Evolutionary conservation across 2,329 filamentous ascomycete species (phyloP), one percentile per base, ranked within the genome.

Genomic region (Ophiostoma triangulosporum): DNA sequence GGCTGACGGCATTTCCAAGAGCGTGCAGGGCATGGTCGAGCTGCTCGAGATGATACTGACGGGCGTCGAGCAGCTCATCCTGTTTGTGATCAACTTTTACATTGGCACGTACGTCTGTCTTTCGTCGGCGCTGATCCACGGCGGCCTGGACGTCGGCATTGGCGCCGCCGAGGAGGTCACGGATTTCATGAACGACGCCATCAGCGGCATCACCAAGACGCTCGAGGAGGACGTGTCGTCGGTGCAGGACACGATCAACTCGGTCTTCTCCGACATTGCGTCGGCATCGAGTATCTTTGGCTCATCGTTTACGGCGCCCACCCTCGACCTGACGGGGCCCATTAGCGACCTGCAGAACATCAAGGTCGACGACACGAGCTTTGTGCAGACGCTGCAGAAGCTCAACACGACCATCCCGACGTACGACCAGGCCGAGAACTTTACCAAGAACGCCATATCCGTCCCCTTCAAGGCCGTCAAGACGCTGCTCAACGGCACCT

Each of bases 1-100:
- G 7, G 87, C 88, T 31, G 76, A 76, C 48, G 84, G 87, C 54
- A 83, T 97, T 60, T 87, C 90, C 61, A 82, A 84, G 61, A 81
- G 88, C 8, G 81, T 97, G 59, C 77, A 81, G 57, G 91, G 81
- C 49, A 77, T 97, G 66, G 86, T 93, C 67, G 74, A 80, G 40
- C 81, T 93, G 69, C 75, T 97, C 50, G 74, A 83, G 57, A 74
- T 97, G 64, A 82, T 84, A 56, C 73, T 97, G 59, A 90, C 84
- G 29, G 89, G 81, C 38, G 82, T 97, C 12, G 84, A 95, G 69
- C 83, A 86, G 64, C 83, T 97, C 52, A 83, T 96, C 58, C 74
- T 96, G 59, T 98, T 96, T 69, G 80, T 89, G 65, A 89, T 98
- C 71, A 88, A 94, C 66, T 84, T 96, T 70, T 77, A 95, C 69